Base-by-base conservation (phyloP, 345 rosid species). In the Eucalyptus polybractea region DNA sequence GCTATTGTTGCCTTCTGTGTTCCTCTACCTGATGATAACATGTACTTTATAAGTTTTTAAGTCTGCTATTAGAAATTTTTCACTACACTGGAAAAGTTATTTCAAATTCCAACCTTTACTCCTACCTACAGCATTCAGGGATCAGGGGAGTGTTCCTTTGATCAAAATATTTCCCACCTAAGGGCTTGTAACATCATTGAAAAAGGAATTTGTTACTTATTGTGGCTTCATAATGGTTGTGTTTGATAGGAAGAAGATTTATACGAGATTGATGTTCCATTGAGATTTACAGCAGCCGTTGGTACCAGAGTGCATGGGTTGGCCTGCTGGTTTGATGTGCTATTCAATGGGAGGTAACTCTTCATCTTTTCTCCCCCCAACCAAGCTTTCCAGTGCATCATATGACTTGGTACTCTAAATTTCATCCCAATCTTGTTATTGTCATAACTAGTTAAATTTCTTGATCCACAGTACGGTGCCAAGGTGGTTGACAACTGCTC, bases 281-380 rank as follows among this genome's bases (percentile, higher is more conserved):
- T 98, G 89, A 98, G 94, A 92, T 98, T 98, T 88, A 91, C 90
- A 80, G 96, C 99, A 65, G 93, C 98, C 65, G 94, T 96, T 53
- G 99, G 99, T 87, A 93, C 99, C 86, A 93, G 99, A 92, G 91
- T 98, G 87, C 99, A 98, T 89, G 99, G 99, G 37, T 92, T 98
- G 92, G 99, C 99, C 86, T 98, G 99, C 90, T 98, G 99, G 99
- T 98, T 98, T 40, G 99, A 98, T 67, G 99, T 98, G 83, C 91
- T 98, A 87, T 98, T 98, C 86, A 93, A 97, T 58, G 99, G 99
- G 89, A 98, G 99, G 99, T 93, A 93, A 92, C 80, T 86, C 44
- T 86, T 81, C n/a, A 27, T 47, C 22, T 25, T 87, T 76, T 47
- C 47, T 76, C 47, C 47, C 47, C 85, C 47, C 44, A 7, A 17